Evolutionary conservation across 225 moss, liverwort and hornwort species (phyloP), one percentile per base, ranked within the genome.

Genomic region (Asterella californica): DNA sequence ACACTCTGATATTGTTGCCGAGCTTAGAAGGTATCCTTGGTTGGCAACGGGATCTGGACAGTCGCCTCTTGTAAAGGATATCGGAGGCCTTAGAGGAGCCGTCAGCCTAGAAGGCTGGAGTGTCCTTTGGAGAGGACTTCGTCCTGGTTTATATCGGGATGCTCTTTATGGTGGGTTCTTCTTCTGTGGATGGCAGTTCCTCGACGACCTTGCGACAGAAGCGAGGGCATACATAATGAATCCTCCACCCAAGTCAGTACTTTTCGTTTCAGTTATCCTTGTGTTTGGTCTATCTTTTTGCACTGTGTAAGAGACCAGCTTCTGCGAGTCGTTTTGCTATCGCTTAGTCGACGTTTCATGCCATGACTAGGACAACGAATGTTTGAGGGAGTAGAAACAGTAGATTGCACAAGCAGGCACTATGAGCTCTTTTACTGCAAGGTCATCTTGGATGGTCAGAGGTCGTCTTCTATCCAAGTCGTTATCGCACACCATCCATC

Each of bases 161-260:
- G n/a, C n/a, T n/a, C n/a, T n/a, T n/a, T n/a, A n/a, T n/a, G n/a
- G n/a, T n/a, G n/a, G n/a, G n/a, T 86, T 89, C 61, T 96, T 96
- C 88, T 96, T 96, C 79, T 90, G 90, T 53, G 88, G 90, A 66
- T 96, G 94, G 96, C 91, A 94, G 75, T 96, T 85, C 83, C 72
- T 94, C 17, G 92, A 91, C 76, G 94, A 96, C 71, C 79, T 92
- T 67, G 74, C 88, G 47, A 80, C 92, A 65, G 96, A 96, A 81
- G 90, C 88, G 86, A 94, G 89, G 88, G 94, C 90, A 27, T 87
- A 90, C 71, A 77, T 75, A 50, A 91, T 94, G 94, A 84, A 90
- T 63, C 87, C 84, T 69, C 91, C 90, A 81, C 96, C 96, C 11
- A 92, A 88, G 96, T 96, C 27, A 77, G 81, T 74, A 57, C 36